A percentile compares a stretch with the other conserved stretches of the same genome.
Conservation (phyloP, 2,329 filamentous ascomycete species). For the Cladosporium oxysporum region DNA sequence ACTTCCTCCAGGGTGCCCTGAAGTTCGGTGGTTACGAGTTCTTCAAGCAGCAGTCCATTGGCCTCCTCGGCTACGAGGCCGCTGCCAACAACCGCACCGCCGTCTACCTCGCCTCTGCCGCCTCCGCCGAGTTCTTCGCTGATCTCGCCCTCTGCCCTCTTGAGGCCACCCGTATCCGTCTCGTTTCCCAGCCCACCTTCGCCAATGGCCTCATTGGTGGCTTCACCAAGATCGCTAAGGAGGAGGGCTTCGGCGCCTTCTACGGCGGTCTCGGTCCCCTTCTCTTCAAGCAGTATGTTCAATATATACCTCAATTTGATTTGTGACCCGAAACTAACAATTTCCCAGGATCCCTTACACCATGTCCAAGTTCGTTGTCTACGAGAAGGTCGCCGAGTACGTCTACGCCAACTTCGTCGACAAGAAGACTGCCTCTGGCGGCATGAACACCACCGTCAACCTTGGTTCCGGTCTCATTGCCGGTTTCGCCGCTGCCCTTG, state of each 20-base stretch:
- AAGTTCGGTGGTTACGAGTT: slow-evolving; percentile 96
- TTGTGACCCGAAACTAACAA: slow-evolving; percentile 19
- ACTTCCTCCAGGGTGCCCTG: slow-evolving; percentile 92
- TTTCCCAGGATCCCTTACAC: slow-evolving; percentile 77
- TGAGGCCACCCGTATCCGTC: slow-evolving; percentile 89
- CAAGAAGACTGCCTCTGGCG: slow-evolving; percentile 68
- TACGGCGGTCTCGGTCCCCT: slow-evolving; percentile 90
- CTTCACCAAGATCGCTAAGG: slow-evolving; percentile 79
- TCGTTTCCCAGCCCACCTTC: slow-evolving; percentile 84
- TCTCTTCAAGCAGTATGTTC: slow-evolving; percentile 70
- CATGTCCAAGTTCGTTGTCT: slow-evolving; percentile 94
- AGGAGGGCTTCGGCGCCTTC: slow-evolving; percentile 81
- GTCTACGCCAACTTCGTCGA: slow-evolving; percentile 65
- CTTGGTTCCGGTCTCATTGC: slow-evolving; percentile 82
- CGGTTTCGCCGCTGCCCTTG: slow-evolving; percentile 80
- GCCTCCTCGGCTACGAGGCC: slow-evolving; percentile 73
- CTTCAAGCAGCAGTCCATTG: slow-evolving; percentile 92
- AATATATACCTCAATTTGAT: neutral
- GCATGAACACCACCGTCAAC: slow-evolving; percentile 77
- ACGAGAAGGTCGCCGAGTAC: slow-evolving; percentile 80
- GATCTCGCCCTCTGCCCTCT: slow-evolving; percentile 85
- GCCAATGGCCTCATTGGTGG: slow-evolving; percentile 77
- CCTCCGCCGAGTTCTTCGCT: slow-evolving; percentile 64
- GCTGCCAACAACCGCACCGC: slow-evolving; percentile 76
- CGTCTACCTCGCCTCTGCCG: slow-evolving; percentile 72